phyloP scores from a whole-genome alignment of 352 stramenopile species.

The Phytophthora citricola region DNA sequence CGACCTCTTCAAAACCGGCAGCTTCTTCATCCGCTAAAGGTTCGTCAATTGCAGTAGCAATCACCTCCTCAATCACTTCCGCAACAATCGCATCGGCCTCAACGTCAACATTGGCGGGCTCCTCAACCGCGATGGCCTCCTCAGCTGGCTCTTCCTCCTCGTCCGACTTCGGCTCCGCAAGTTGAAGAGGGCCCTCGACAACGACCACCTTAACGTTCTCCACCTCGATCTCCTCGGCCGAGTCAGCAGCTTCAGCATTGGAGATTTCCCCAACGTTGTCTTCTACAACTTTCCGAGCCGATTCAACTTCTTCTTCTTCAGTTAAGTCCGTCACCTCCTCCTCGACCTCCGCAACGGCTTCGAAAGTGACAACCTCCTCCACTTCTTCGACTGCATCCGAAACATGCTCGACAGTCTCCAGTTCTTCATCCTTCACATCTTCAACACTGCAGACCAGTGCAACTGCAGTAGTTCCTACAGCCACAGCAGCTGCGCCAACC shows the following conservation, averaged over 20 bases:
- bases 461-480: slow-evolving; percentile 2
- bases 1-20: background rate
- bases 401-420: background rate
- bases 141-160: slow-evolving; percentile 1
- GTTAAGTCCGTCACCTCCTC: background rate
- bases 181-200: background rate
- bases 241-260: background rate
- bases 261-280: background rate
- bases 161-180: slow-evolving; percentile 10
- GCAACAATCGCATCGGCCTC: slow-evolving; percentile 1
- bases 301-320: background rate
- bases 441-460: background rate
- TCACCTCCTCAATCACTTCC: slow-evolving; percentile 2
- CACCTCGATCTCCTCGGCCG: background rate
- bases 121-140: slow-evolving; percentile 1
- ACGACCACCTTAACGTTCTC: background rate
- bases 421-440: background rate
- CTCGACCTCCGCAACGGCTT: background rate
- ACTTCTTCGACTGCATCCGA: background rate
- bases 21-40: background rate
- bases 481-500: background rate
- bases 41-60: background rate
- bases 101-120: background rate
- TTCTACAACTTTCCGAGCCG: too few relatives aligned
- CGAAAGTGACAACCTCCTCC: too few relatives aligned